phyloP scores from a whole-genome alignment of 257 asterid genomes.

The Cruciata laevipes region DNA sequence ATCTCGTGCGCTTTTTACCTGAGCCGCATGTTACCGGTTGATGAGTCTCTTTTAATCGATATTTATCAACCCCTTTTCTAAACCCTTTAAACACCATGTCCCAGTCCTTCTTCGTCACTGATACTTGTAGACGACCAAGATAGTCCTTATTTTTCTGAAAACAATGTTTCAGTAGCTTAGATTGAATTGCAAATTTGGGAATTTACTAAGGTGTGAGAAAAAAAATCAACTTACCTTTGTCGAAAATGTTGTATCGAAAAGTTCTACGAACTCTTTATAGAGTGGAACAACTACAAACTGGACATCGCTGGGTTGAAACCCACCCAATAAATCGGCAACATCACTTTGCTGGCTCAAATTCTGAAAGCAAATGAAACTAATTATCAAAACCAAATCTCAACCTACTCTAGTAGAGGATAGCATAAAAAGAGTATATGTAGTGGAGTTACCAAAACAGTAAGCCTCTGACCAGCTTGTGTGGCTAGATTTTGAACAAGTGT shows the following conservation, averaged over 20 bases:
- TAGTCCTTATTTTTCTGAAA: conserved; percentile 52
- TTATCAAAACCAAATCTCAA: not conserved
- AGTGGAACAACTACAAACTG: conserved; percentile 65
- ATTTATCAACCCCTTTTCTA: conserved; percentile 40
- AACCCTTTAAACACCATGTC: conserved; percentile 53
- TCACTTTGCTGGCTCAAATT: conserved; percentile 97
- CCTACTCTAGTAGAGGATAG: not conserved
- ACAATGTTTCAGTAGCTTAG: conserved; percentile 9
- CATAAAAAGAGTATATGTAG: conserved; percentile 10
- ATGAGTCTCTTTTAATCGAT: too few species aligned
- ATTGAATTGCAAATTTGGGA: conserved; percentile 11
- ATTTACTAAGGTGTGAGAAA: not conserved
- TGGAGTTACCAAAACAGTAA: conserved; percentile 79
- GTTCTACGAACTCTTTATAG: conserved; percentile 65
- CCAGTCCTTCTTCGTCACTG: conserved; percentile 58
- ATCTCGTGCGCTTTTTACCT: conserved; percentile 73
- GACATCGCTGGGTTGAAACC: conserved; percentile 85
- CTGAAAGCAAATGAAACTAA: conserved; percentile 39
- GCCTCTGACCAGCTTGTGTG: conserved; percentile 65
- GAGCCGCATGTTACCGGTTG: conserved; percentile 44
- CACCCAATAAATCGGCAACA: conserved; percentile 81
- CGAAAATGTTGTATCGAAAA: conserved; percentile 52
- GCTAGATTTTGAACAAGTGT: conserved; percentile 92
- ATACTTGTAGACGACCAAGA: conserved; percentile 35
- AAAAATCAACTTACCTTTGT: conserved; percentile 41